Base-by-base conservation (phyloP, 257 asterid species). In the Lycium barbarum region DNA sequence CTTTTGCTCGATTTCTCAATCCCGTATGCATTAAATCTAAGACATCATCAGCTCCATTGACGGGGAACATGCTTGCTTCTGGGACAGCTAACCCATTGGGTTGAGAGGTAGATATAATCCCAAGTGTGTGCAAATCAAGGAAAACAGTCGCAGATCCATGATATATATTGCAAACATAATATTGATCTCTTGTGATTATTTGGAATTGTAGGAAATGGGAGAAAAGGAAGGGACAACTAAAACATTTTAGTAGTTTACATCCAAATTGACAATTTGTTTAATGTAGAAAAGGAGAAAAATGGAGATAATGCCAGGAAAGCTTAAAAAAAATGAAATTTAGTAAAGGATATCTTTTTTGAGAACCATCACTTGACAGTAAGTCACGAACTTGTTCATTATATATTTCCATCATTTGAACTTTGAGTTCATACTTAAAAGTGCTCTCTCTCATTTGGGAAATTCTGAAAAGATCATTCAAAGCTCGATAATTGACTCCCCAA, bases 331-430 rank as follows among this genome's bases (percentile, higher is more conserved):
- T 2, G 43, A 65, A 14, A 47, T 14, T 80, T 38, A 72, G n/a
- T 85, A 47, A 87, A 92, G 98, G 99, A 96, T 96, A 96, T 95
- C 85, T 97, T 80, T 95, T 95, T 57, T 85, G 93, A 35, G 94
- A 26, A 58, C 88, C 90, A 66, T 95, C 97, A 74, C 26, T 91
- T 58, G 98, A 85, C 43, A 95, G 92, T 90, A 97, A 88, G 86
- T 97, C 99, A n/a, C 99, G 99, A 36, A 97, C 97, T 92, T 94
- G 98, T 88, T 97, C 99, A 51, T 97, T 97, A 73, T 97, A 97
- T 89, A 95, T 94, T 84, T 97, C 99, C 80, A 97, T 97, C 98
- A 97, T 97, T 86, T 97, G 99, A 71, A 90, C 99, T n/a, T 93
- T 88, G 61, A 97, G 88, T 84, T 97, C 96, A 73, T 97, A 97